Conservation (phyloP, 352 stramenopile species). For the Phytophthora multivora region DNA sequence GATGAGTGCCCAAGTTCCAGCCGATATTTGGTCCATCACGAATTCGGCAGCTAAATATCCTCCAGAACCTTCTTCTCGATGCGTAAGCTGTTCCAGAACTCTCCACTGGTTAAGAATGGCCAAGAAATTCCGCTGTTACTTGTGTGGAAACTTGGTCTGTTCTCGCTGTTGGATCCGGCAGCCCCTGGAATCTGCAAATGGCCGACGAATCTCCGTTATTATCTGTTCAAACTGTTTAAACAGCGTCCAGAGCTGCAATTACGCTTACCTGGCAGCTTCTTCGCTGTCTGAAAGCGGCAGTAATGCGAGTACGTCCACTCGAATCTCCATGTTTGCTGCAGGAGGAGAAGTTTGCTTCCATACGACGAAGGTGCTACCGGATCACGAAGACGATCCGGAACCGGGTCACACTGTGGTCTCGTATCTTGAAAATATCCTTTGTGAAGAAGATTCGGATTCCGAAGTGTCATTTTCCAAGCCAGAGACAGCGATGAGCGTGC, state of each 20-base stretch:
- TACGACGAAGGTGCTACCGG: constrained; percentile 15
- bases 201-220: constrained; percentile 32
- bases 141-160: constrained; percentile 42
- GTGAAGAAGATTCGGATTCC: neutral
- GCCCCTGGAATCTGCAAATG: constrained; percentile 30
- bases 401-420: constrained; percentile 14
- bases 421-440: constrained; percentile 15
- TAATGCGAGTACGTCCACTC: constrained; percentile 19
- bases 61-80: constrained; percentile 25
- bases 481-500: constrained; percentile 45
- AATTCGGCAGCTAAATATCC: neutral
- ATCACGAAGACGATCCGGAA: constrained; percentile 12
- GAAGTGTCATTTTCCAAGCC: neutral
- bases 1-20: constrained; percentile 24
- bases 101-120: constrained; percentile 26
- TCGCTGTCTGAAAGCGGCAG: constrained; percentile 13
- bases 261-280: constrained; percentile 29
- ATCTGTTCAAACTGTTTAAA: constrained; percentile 51
- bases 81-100: constrained; percentile 48
- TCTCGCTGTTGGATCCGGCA: constrained; percentile 31
- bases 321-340: constrained; percentile 10
- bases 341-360: constrained; percentile 5
- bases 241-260: constrained; percentile 56
- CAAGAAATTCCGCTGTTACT: constrained; percentile 35
- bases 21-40: constrained; percentile 12